Conservation (phyloP, 2,329 filamentous ascomycete species). For the Microsporum ferrugineum region DNA sequence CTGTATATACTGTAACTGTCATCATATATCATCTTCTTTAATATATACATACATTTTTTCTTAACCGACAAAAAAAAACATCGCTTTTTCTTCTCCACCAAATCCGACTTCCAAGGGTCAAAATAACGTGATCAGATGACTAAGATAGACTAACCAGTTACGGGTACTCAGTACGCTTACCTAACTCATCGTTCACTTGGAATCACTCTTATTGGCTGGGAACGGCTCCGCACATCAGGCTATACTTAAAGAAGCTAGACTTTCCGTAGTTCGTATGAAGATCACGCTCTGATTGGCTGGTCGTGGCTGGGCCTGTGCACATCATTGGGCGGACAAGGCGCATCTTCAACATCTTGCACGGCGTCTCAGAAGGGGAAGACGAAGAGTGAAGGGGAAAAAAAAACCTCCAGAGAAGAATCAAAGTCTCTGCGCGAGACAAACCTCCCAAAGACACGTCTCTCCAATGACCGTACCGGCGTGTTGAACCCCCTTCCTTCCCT, state of each 20-base stretch:
- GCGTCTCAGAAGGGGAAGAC: not conserved
- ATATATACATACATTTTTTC: not conserved
- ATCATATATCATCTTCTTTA: not conserved
- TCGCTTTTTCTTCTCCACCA: no score
- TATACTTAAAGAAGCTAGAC: not conserved
- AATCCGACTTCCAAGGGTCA: not conserved
- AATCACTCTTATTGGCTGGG: not conserved
- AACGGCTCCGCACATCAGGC: not conserved
- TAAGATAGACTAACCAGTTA: not conserved
- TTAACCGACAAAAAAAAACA: no score
- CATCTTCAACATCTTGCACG: not conserved
- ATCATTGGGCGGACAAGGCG: not conserved
- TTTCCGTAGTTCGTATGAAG: not conserved
- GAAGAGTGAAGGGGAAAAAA: not conserved
- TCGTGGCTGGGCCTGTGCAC: not conserved
- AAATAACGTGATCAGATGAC: not conserved
- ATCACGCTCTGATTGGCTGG: not conserved
- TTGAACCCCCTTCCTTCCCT: not conserved
- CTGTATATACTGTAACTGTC: not conserved
- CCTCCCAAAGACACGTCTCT: constrained; percentile 1
- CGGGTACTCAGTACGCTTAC: not conserved
- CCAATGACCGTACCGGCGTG: not conserved
- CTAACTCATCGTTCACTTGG: not conserved
- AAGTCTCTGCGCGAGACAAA: not conserved
- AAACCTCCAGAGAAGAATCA: not conserved